Base-by-base conservation (phyloP, 495 filamentous ascomycete species). In the Penicillium nucicola region DNA sequence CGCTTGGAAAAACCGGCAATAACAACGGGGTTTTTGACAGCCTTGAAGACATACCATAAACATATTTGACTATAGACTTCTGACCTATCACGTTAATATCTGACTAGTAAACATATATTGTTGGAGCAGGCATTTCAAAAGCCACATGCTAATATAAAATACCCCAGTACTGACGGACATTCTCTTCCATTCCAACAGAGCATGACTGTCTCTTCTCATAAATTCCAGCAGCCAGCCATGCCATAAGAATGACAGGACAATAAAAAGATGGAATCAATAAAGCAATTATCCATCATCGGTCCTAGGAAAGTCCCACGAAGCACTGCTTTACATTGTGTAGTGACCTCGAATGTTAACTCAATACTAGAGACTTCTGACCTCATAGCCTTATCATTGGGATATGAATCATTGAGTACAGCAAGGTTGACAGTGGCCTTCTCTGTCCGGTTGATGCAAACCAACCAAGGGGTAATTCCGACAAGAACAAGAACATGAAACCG, bases 381-480 rank as follows among this genome's bases (percentile, higher is more conserved):
- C 45, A 75, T 54, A 12, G 48, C 48, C 1, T 48, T 50, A 12
- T 57, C 36, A 15, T 65, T 56, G 8, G 49, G 25, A 12, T 57
- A 46, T 3, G 52, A 45, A 7, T 56, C 57, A 5, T 61, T 53
- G 13, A 66, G 55, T 4, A 60, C 44, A 8, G 62, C 53, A 10
- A 74, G 56, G 34, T 58, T 64, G 14, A 52, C 17, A 54, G 61
- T 55, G 1, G 85, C 85, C 47, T 78, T 62, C 32, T 80, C 72
- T 18, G 75, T 64, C 22, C 74, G 71, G 19, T 74, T 74, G 37
- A 74, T 71, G 54, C 76, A 76, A 40, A 84, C 74, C 33, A 71
- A 77, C 61, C 72, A 84, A 48, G 77, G 42, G 80, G 81, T 2
- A 80, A 83, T 59, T 86, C 84, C 13, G 72, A 77, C 30, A 82